Percentiles rank a stretch among this genome's conserved stretches.
Evolutionary conservation across 2,329 filamentous ascomycete genomes (phyloP).

Genomic region (Paraphaeosphaeria sporulosa): DNA sequence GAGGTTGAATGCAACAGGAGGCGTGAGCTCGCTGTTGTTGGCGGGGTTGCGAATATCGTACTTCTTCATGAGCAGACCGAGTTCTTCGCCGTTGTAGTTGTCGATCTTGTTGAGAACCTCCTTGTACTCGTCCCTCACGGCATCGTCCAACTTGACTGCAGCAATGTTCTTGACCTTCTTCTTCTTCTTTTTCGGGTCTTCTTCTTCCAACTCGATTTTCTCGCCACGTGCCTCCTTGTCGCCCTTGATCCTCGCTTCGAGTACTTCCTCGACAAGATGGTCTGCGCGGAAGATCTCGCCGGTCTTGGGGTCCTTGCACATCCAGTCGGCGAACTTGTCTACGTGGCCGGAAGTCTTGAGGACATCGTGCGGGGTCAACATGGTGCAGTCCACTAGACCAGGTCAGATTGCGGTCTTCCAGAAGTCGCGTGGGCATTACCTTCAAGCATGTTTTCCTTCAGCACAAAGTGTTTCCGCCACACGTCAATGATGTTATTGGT

Average conservation of each 20-base stretch:
- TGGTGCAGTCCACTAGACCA: slow-evolving; percentile 78
- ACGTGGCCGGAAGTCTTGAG: slow-evolving; percentile 94
- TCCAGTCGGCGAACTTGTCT: slow-evolving; percentile 98
- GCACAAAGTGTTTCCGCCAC: slow-evolving; percentile 93
- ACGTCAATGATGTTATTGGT: slow-evolving; percentile 87
- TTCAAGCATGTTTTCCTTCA: slow-evolving; percentile 95
- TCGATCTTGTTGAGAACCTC: slow-evolving; percentile 91
- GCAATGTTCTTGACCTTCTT: slow-evolving; percentile 69
- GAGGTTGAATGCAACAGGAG: slow-evolving; percentile 92
- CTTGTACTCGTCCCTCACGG: slow-evolving; percentile 86
- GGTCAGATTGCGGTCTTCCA: slow-evolving; percentile 23
- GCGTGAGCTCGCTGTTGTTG: slow-evolving; percentile 77
- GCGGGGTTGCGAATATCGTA: slow-evolving; percentile 89
- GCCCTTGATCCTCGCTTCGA: slow-evolving; percentile 85
- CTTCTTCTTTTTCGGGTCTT: slow-evolving; percentile 88
- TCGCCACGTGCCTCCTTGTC: slow-evolving; percentile 91
- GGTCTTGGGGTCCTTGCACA: slow-evolving; percentile 98
- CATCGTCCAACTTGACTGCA: slow-evolving; percentile 85
- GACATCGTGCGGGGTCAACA: slow-evolving; percentile 90
- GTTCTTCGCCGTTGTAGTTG: slow-evolving; percentile 88
- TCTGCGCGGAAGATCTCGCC: slow-evolving; percentile 96
- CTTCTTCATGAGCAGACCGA: slow-evolving; percentile 85
- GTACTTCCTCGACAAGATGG: slow-evolving; percentile 93
- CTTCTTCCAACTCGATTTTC: slow-evolving; percentile 76
- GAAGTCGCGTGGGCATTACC: slow-evolving; percentile 29